Evolutionary conservation across 805 yeast genomes (phyloP).

Genomic region (Starmerella etchellsii): DNA sequence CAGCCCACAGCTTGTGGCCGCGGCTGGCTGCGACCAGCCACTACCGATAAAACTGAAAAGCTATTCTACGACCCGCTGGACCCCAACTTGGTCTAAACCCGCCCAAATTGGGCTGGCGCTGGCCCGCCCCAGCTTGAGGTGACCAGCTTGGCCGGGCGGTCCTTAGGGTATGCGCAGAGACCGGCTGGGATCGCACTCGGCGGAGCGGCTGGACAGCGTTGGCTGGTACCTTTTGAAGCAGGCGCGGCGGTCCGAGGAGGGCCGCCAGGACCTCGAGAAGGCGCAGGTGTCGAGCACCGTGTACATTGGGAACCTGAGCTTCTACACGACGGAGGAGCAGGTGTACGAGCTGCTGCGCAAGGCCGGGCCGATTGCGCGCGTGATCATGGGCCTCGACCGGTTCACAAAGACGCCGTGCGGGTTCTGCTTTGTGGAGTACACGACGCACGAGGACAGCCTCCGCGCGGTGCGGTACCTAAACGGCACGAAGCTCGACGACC

Average conservation of each 20-base stretch:
- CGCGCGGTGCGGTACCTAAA: constrained; percentile 73
- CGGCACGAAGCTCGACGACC: constrained; percentile 73
- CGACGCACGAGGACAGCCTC: constrained; percentile 54
- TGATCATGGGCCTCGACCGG: constrained; percentile 91
- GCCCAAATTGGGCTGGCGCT: no score
- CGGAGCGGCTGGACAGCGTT: constrained; percentile 29
- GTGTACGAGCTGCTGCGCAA: constrained; percentile 74
- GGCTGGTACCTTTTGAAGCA: constrained; percentile 27
- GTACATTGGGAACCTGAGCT: constrained; percentile 82
- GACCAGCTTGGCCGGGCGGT: no score
- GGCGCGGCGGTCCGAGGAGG: constrained; percentile 26
- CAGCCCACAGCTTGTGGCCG: no score
- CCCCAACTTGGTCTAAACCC: no score
- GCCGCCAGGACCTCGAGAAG: constrained; percentile 45
- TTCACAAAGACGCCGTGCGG: constrained; percentile 91
- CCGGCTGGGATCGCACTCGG: constrained; percentile 22
- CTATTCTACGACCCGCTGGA: no score
- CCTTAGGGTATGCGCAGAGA: constrained; percentile 1
- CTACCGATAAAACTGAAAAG: no score
- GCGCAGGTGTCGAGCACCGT: constrained; percentile 61
- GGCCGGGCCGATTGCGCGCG: constrained; percentile 57
- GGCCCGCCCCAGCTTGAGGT: no score
- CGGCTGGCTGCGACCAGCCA: no score
- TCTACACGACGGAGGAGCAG: constrained; percentile 91
- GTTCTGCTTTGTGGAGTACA: constrained; percentile 81